Conservation (phyloP, 2,329 filamentous ascomycete species). For the Ustulina deusta region DNA sequence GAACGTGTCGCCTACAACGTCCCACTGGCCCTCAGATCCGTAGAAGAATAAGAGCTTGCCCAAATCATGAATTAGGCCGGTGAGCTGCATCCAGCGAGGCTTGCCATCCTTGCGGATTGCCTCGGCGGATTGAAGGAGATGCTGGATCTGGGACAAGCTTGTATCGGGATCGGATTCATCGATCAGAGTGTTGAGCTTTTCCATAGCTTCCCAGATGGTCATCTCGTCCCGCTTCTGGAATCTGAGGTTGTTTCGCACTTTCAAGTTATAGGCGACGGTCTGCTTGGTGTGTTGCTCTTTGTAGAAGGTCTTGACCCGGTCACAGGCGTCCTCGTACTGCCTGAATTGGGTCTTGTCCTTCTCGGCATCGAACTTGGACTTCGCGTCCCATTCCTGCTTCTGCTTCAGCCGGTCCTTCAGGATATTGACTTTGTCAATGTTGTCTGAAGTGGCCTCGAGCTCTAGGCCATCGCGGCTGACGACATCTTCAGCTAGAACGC, state of each 20-base stretch:
- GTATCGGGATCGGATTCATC: conserved; percentile 94
- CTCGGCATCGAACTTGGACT: conserved; percentile 75
- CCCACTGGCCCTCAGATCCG: conserved; percentile 89
- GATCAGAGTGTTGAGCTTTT: conserved; percentile 90
- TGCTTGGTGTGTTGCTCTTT: conserved; percentile 77
- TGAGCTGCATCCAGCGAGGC: conserved; percentile 84
- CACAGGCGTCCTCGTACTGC: conserved; percentile 85
- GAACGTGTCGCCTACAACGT: conserved; percentile 90
- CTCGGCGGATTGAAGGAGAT: conserved; percentile 88
- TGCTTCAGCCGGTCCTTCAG: conserved; percentile 58
- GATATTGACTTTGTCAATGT: conserved; percentile 68
- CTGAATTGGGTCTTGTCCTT: conserved; percentile 87
- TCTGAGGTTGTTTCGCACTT: conserved; percentile 78
- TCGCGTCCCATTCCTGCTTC: conserved; percentile 54
- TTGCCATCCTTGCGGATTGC: conserved; percentile 88
- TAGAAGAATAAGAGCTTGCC: conserved; percentile 86
- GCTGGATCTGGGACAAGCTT: conserved; percentile 86
- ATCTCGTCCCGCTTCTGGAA: conserved; percentile 74
- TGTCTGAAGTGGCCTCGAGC: conserved; percentile 60
- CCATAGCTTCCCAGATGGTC: conserved; percentile 91
- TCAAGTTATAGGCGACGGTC: conserved; percentile 86
- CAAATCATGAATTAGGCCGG: conserved; percentile 81
- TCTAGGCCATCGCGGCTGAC: conserved; percentile 47
- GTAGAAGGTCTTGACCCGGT: conserved; percentile 90
- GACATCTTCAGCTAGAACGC: conserved; percentile 46